Evolutionary conservation across 2,329 filamentous ascomycete genomes (phyloP).

Genomic region (Lachnellula subtilissima): DNA sequence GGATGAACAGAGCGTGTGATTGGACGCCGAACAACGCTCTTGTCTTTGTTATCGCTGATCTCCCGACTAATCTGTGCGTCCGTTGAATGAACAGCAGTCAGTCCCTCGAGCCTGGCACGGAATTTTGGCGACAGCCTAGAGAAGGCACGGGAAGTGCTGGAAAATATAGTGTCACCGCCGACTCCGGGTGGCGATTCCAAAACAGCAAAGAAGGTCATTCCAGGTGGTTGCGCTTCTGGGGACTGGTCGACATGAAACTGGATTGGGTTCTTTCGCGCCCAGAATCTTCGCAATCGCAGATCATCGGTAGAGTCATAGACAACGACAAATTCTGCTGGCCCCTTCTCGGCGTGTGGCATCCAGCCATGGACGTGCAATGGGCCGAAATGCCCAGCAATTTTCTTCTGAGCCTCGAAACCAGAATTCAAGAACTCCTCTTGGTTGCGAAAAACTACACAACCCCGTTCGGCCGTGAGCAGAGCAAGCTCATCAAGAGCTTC

Average conservation of each 20-base stretch:
- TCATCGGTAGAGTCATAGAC: constrained; percentile 43
- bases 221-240: constrained; percentile 79
- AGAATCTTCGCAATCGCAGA: constrained; percentile 34
- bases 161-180: constrained; percentile 79
- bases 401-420: constrained; percentile 61
- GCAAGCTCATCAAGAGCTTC: constrained; percentile 46
- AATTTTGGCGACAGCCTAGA: constrained; percentile 71
- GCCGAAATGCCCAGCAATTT: constrained; percentile 69
- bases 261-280: constrained; percentile 55
- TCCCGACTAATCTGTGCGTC: constrained; percentile 71
- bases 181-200: constrained; percentile 66
- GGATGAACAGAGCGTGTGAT: constrained; percentile 70
- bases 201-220: constrained; percentile 80
- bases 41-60: constrained; percentile 57
- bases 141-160: constrained; percentile 72
- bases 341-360: constrained; percentile 37
- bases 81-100: constrained; percentile 62
- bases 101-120: constrained; percentile 69
- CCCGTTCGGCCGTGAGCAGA: constrained; percentile 41
- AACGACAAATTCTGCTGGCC: constrained; percentile 42
- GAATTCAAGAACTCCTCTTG: constrained; percentile 62
- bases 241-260: constrained; percentile 85
- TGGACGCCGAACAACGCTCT: constrained; percentile 68
- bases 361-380: constrained; percentile 65
- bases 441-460: constrained; percentile 59